A percentile compares a stretch with the other conserved stretches of the same genome.
Evolutionary conservation across 805 yeast genomes (phyloP).

Genomic region (Gaillardinia entomophila): DNA sequence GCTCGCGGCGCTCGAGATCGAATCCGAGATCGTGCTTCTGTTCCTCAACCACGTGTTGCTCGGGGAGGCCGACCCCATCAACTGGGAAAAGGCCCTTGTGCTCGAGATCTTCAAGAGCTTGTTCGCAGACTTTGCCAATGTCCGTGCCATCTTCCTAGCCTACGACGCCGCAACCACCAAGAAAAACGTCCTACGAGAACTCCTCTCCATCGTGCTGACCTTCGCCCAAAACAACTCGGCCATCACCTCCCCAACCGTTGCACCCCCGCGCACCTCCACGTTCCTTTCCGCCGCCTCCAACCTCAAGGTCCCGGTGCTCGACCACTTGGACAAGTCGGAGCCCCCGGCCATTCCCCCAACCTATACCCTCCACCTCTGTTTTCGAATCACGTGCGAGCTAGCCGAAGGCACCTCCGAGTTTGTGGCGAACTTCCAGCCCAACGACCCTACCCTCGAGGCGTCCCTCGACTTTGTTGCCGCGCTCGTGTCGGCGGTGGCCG

Average conservation of each 20-base stretch:
- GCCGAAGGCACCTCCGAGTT: slow-evolving; percentile 65
- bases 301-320: slow-evolving; percentile 55
- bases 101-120: slow-evolving; percentile 66
- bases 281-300: slow-evolving; percentile 40
- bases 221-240: slow-evolving; percentile 19
- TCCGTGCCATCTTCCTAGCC: slow-evolving; percentile 48
- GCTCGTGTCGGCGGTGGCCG: slow-evolving; percentile 23
- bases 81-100: slow-evolving; percentile 72
- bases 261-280: slow-evolving; percentile 12
- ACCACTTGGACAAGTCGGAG: slow-evolving; percentile 73
- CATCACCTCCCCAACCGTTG: slow-evolving; percentile 12
- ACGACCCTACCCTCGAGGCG: slow-evolving; percentile 19
- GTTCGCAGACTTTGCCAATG: slow-evolving; percentile 48
- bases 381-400: slow-evolving; percentile 45
- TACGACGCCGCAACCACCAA: slow-evolving; percentile 55
- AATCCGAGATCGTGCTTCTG: slow-evolving; percentile 76
- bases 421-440: slow-evolving; percentile 21
- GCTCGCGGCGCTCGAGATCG: slow-evolving; percentile 59
- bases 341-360: slow-evolving; percentile 64
- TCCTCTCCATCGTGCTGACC: slow-evolving; percentile 33
- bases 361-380: slow-evolving; percentile 53
- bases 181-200: slow-evolving; percentile 55
- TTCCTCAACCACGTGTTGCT: slow-evolving; percentile 68
- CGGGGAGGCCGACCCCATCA: slow-evolving; percentile 22
- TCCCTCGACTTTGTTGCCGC: slow-evolving; percentile 32